Conservation (phyloP, 495 filamentous ascomycete species). For the Lasiosphaeria miniovina region DNA sequence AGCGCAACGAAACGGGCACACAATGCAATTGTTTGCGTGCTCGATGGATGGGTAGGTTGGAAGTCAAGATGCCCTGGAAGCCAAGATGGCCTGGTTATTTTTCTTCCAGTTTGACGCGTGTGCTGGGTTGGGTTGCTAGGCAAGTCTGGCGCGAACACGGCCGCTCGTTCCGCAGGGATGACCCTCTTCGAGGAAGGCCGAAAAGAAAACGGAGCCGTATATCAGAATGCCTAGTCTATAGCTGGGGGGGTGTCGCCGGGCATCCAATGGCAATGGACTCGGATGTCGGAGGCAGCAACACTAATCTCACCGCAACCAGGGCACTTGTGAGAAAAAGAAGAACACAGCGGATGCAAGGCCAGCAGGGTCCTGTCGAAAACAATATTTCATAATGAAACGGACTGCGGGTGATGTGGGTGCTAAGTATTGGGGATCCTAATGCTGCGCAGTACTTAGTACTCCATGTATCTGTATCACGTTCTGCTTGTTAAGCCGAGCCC, state of each 20-base stretch:
- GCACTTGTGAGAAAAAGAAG: neutral
- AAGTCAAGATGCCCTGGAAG: neutral
- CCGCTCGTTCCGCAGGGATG: neutral
- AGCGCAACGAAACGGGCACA: too few relatives aligned
- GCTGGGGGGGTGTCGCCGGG: neutral
- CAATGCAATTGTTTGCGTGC: too few relatives aligned
- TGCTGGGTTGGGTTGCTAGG: neutral
- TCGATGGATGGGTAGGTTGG: too few relatives aligned
- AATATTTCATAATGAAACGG: too few relatives aligned
- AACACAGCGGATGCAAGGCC: neutral
- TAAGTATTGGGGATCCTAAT: too few relatives aligned
- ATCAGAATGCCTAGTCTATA: conserved; percentile 16
- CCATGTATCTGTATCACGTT: too few relatives aligned
- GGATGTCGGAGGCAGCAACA: neutral
- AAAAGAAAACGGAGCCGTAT: conserved; percentile 2
- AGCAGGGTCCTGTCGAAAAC: too few relatives aligned
- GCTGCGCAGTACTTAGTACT: too few relatives aligned
- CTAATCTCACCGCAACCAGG: too few relatives aligned
- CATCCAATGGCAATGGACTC: conserved; percentile 3
- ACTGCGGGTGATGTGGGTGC: too few relatives aligned
- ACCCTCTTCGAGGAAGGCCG: neutral
- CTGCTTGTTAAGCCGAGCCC: too few relatives aligned
- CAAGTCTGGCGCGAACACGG: neutral
- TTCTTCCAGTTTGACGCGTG: neutral
- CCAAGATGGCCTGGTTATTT: neutral